Evolutionary conservation across 257 asterid genomes (phyloP).

Genomic region (Nicotiana paniculata): DNA sequence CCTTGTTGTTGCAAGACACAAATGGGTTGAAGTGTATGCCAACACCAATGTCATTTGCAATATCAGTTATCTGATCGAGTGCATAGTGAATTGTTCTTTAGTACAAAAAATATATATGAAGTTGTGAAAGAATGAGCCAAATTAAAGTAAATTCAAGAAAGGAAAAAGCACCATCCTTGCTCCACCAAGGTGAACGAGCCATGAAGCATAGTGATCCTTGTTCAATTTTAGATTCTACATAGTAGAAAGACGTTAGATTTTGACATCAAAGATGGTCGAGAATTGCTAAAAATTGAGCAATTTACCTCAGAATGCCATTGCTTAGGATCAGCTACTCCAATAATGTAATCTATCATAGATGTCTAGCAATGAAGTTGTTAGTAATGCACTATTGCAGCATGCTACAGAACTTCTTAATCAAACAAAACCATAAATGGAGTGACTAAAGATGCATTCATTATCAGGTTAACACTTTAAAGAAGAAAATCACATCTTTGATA

Average conservation of each 20-base stretch:
- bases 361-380: slow-evolving; percentile 24
- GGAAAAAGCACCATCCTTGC: slow-evolving; percentile 54
- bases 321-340: slow-evolving; percentile 80
- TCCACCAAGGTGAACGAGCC: slow-evolving; percentile 79
- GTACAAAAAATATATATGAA: neutral
- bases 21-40: slow-evolving; percentile 89
- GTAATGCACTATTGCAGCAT: neutral
- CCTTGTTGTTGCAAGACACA: slow-evolving; percentile 52
- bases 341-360: slow-evolving; percentile 78
- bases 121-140: neutral
- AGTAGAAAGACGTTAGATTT: slow-evolving; percentile 15
- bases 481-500: neutral
- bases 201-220: slow-evolving; percentile 71
- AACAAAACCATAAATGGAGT: neutral
- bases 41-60: slow-evolving; percentile 70
- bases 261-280: neutral
- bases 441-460: neutral
- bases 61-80: slow-evolving; percentile 39
- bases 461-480: neutral
- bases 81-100: slow-evolving; percentile 11
- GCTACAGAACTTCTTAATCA: neutral
- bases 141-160: slow-evolving; percentile 9
- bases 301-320: slow-evolving; percentile 84
- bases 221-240: slow-evolving; percentile 66
- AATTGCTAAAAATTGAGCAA: slow-evolving; percentile 16